Conservation (phyloP, 345 rosid genomes). For the Gossypium sturtianum region DNA sequence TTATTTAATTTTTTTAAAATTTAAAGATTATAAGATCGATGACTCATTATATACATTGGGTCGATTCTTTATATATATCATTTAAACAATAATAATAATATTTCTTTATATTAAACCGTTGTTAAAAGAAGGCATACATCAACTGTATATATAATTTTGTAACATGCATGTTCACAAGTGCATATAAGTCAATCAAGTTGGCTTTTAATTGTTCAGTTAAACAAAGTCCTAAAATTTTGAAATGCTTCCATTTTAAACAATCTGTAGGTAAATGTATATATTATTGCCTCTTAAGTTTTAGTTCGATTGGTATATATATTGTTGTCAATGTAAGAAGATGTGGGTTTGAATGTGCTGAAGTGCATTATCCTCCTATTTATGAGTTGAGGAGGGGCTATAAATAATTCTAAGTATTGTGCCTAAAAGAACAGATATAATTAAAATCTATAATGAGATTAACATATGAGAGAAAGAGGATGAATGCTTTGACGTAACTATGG, state of each 20-base stretch:
- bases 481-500: too few relatives aligned
- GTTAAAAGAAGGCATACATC: not conserved
- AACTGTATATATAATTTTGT: not conserved
- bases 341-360: too few relatives aligned
- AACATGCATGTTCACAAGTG: not conserved
- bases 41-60: too few relatives aligned
- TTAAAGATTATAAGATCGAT: not conserved
- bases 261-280: too few relatives aligned
- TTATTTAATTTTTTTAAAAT: not conserved
- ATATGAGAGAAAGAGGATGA: too few relatives aligned
- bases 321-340: accelerated
- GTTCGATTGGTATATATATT: too few relatives aligned
- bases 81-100: too few relatives aligned
- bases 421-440: too few relatives aligned
- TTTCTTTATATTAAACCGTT: too few relatives aligned
- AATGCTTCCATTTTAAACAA: too few relatives aligned
- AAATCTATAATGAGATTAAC: accelerated
- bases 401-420: accelerated
- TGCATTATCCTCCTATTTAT: accelerated
- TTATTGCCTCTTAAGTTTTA: too few relatives aligned
- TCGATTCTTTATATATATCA: too few relatives aligned
- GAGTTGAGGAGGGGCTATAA: accelerated
- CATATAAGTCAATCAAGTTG: not conserved
- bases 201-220: not conserved
- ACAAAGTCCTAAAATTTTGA: not conserved